Evolutionary conservation across 2,329 filamentous ascomycete species (phyloP), one percentile per base, ranked within the genome.

Genomic region (Scytalidium sp.): DNA sequence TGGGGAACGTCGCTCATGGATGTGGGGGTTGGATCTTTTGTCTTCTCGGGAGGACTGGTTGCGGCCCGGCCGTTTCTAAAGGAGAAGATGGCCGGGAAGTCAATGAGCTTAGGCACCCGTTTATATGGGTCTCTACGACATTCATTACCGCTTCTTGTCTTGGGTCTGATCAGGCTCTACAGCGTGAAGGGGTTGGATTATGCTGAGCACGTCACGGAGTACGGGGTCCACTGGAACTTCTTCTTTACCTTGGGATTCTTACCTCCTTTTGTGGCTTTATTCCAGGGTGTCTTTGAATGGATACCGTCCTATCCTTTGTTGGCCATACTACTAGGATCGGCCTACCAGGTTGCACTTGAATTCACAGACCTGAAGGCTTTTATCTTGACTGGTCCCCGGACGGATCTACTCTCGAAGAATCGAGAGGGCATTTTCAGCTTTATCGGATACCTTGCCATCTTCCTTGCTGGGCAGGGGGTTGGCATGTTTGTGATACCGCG

Each of bases 1-100:
- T 99, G 94, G 90, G 94, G 94, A 48, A 97, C 93, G 1, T 97
- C 93, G n/a, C 74, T 99, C 54, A 99, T 99, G 94, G 94, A 99
- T 66, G 78, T 97, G 62, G 94, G 94, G 44, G 94, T 99, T 43
- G 94, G 94, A 22, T 96, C 92, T 11, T 99, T 99, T 71, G 94
- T 99, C 60, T 99, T 96, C 70, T 91, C 91, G 2, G 88, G 88
- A 15, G 94, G 94, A 19, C 75, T 97, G 27, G 90, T 97, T n/a
- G 91, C 89, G 32, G 91, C 92, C 13, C 81, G 93, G 17, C 84
- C 89, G 2, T 77, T 91, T 11, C 74, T 97, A 43, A 91, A 88
- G 65, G 83, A 87, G 60, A 78, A 78, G 20, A 69, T 76, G n/a
- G 71, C 74, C 10, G 77, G 78, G 2, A 71, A 71, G 39, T 61